Conservation (phyloP, 2,329 filamentous ascomycete species). For the Penicillium frequentans region DNA sequence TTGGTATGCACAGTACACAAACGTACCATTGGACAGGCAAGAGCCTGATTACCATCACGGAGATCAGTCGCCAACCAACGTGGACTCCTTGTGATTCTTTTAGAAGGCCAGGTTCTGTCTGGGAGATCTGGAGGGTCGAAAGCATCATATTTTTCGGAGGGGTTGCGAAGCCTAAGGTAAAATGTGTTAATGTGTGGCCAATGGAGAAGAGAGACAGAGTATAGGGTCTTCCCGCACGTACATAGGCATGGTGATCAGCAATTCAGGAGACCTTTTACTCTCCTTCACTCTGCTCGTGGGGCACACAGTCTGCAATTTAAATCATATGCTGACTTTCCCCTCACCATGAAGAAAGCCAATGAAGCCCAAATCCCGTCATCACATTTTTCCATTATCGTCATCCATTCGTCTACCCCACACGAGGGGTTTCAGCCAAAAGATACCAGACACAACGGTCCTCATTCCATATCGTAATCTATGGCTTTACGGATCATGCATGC, state of each 20-base stretch:
- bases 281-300: not conserved
- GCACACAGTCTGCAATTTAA: not conserved
- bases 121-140: constrained; percentile 50
- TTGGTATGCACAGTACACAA: too few species aligned
- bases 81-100: constrained; percentile 77
- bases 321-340: not conserved
- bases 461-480: not conserved
- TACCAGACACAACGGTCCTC: not conserved
- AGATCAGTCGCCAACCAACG: constrained; percentile 89
- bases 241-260: not conserved
- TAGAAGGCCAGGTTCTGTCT: constrained; percentile 72
- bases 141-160: constrained; percentile 49
- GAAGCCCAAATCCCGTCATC: not conserved
- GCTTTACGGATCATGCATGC: not conserved
- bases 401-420: not conserved
- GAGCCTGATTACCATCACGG: constrained; percentile 89
- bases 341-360: not conserved
- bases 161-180: constrained; percentile 46
- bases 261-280: not conserved
- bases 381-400: not conserved
- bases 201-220: not conserved
- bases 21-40: constrained; percentile 87
- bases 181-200: not conserved
- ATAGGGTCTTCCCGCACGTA: not conserved
- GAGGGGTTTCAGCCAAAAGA: not conserved